Percentiles rank a stretch among this genome's conserved stretches.
These are phyloP conservation scores for Dendrocalamus sinicus DNA, from an alignment of 176 grass and related monocot species.

Conservation along the genomic window DNA sequence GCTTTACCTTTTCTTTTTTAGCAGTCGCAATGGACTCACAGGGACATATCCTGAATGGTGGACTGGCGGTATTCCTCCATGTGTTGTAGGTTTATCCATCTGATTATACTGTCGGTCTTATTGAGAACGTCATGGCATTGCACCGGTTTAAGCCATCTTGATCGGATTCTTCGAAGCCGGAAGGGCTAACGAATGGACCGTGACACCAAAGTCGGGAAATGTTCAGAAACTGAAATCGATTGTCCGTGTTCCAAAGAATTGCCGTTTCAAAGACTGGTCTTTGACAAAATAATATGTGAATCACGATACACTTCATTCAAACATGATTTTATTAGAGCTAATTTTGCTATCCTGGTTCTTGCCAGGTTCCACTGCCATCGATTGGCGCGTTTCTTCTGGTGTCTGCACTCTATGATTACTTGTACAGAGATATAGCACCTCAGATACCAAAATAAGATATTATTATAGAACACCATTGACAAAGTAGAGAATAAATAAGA, in stretches of 20 bases:
- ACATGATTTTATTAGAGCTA: neutral
- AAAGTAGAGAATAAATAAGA: too few relatives aligned
- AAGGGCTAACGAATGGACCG: conserved; percentile 84
- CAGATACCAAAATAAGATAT: too few relatives aligned
- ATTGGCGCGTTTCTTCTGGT: conserved; percentile 48
- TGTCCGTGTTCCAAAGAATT: conserved; percentile 3
- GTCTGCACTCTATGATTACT: conserved; percentile 55
- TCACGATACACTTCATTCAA: neutral
- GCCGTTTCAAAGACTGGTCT: conserved; percentile 54
- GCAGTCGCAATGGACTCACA: neutral
- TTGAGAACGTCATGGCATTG: conserved; percentile 83
- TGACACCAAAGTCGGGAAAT: conserved; percentile 74
- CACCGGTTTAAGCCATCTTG: conserved; percentile 66
- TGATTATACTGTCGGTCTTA: conserved; percentile 57
- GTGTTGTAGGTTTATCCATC: conserved; percentile 55
- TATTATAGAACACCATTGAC: too few relatives aligned
- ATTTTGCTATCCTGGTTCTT: neutral
- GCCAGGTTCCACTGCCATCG: conserved; percentile 46
- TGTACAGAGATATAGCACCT: conserved; percentile 27
- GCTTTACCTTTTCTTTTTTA: neutral
- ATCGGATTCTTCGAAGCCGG: conserved; percentile 66
- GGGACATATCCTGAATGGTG: neutral
- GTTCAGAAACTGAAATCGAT: conserved; percentile 45
- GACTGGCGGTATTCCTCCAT: neutral
- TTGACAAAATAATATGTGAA: neutral